Conservation (phyloP, 768 basidiomycete species). For the Collybia mongolica region DNA sequence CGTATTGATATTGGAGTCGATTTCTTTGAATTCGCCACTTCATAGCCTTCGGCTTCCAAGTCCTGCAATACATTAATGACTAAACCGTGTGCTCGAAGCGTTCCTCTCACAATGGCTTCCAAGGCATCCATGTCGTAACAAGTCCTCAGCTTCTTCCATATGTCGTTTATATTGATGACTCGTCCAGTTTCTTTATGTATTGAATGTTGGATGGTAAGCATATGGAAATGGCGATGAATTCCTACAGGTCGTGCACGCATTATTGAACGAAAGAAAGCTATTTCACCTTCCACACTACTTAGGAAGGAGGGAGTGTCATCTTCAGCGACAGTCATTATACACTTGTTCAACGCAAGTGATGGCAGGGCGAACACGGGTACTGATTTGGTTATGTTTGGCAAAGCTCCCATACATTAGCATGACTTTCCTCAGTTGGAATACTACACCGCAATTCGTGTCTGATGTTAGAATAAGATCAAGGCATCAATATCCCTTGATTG, state of each 20-base stretch:
- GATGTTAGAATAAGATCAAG: too few species aligned
- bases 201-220: constrained; percentile 69
- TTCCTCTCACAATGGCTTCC: constrained; percentile 60
- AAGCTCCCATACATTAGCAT: too few species aligned
- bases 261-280: constrained; percentile 79
- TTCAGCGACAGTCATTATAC: constrained; percentile 19
- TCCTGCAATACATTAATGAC: constrained; percentile 30
- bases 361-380: too few species aligned
- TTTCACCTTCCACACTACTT: constrained; percentile 77
- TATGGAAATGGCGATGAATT: constrained; percentile 79
- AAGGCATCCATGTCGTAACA: constrained; percentile 78
- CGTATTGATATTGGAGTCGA: constrained; percentile 50
- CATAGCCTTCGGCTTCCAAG: constrained; percentile 41
- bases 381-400: too few species aligned
- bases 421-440: too few species aligned
- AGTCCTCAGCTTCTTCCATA: constrained; percentile 72
- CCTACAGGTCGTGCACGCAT: constrained; percentile 84
- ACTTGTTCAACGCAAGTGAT: background rate
- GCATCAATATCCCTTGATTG: too few species aligned
- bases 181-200: constrained; percentile 72
- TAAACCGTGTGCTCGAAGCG: constrained; percentile 2
- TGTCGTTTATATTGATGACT: constrained; percentile 53
- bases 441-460: too few species aligned
- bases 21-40: constrained; percentile 37
- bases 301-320: constrained; percentile 42